phyloP scores from a whole-genome alignment of 2,329 filamentous ascomycete species.

The Coniochaeta sp. region DNA sequence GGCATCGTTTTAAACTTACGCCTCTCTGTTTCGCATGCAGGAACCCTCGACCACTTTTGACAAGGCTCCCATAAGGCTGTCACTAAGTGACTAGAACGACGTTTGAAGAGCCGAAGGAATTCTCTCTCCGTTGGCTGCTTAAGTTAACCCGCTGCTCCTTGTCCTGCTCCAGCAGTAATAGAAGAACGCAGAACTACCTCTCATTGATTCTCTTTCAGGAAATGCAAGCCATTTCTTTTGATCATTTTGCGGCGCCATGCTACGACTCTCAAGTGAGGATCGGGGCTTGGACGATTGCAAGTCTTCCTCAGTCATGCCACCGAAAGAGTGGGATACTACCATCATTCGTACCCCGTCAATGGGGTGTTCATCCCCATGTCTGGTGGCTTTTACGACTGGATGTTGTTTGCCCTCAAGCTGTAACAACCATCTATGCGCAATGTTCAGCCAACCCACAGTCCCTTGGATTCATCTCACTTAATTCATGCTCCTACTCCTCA shows the following conservation, averaged over 20 bases:
- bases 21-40: background rate
- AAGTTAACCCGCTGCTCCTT: background rate
- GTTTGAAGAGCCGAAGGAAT: background rate
- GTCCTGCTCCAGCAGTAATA: background rate
- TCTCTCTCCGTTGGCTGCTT: no score
- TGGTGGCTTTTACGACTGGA: background rate
- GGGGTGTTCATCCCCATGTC: background rate
- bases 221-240: background rate
- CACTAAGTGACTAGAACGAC: background rate
- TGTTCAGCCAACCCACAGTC: background rate
- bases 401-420: background rate
- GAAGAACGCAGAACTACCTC: background rate
- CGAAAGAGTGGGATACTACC: no score
- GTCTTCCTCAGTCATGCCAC: no score
- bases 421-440: background rate
- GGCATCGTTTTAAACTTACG: background rate
- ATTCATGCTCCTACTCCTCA: background rate
- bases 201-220: background rate
- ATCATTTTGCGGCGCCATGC: no score
- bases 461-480: background rate
- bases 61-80: no score
- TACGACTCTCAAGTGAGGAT: background rate
- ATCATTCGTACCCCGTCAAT: background rate
- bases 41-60: no score
- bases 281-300: background rate